Evolutionary conservation across 1,284 basidiomycete species (phyloP).

Genomic region (Cryptococcus hybrid): DNA sequence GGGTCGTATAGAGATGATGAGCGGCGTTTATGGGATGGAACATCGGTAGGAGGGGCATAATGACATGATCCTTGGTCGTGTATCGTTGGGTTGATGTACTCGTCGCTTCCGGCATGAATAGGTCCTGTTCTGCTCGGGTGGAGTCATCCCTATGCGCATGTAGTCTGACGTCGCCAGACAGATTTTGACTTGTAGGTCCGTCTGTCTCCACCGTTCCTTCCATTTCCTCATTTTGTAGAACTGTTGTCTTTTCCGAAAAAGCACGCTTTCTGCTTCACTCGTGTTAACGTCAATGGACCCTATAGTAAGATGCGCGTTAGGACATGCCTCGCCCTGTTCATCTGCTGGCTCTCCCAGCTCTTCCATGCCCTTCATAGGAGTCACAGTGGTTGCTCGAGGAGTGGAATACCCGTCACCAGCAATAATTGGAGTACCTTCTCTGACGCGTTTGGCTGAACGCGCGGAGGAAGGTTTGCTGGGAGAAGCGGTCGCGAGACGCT

Average conservation of each 20-base stretch:
- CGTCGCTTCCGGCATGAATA: background rate
- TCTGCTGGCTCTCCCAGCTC: constrained; percentile 8
- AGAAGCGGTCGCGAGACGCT: background rate
- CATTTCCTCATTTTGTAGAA: background rate
- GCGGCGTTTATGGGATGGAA: constrained; percentile 2
- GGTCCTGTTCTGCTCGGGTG: constrained; percentile 22
- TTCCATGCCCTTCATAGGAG: constrained; percentile 5
- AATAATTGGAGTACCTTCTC: constrained; percentile 20
- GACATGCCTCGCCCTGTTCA: background rate
- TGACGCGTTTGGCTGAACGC: constrained; percentile 14
- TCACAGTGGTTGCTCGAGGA: background rate
- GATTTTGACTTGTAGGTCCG: constrained; percentile 12
- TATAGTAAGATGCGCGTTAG: constrained; percentile 7
- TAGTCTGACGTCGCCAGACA: background rate
- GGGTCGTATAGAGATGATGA: constrained; percentile 9
- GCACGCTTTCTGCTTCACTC: constrained; percentile 24
- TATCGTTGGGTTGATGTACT: background rate
- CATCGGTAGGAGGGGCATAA: constrained; percentile 18
- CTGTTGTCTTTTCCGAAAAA: constrained; percentile 35
- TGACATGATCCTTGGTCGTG: constrained; percentile 1
- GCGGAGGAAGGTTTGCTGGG: background rate
- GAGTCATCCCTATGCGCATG: constrained; percentile 16
- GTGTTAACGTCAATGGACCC: constrained; percentile 16
- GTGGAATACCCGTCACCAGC: constrained; percentile 1
- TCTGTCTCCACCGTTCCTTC: constrained; percentile 28